Evolutionary conservation across 306 rosid genomes (phyloP).

Genomic region (Abrus precatorius): DNA sequence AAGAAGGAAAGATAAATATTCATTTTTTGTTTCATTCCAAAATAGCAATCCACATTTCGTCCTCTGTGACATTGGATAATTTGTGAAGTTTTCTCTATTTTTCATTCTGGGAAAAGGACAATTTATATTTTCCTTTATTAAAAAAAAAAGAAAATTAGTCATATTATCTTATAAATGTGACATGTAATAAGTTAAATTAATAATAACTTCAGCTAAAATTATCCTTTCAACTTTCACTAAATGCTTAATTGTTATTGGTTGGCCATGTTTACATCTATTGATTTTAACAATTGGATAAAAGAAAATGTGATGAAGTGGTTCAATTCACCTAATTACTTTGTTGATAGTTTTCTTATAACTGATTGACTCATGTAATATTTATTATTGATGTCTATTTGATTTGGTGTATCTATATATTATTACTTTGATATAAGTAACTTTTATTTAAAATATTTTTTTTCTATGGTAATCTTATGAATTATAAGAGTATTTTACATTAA

Average conservation of each 20-base stretch:
- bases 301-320: neutral
- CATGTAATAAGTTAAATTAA: too few species aligned
- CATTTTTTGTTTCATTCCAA: too few species aligned
- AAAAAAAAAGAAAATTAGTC: too few species aligned
- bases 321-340: neutral
- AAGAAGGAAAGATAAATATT: too few species aligned
- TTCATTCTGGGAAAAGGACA: neutral
- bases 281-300: neutral
- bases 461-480: too few species aligned
- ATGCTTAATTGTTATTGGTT: neutral
- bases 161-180: too few species aligned
- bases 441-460: too few species aligned
- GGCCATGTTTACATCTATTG: neutral
- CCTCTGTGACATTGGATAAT: neutral
- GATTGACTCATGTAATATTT: neutral
- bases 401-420: neutral
- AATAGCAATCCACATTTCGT: neutral
- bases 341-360: neutral
- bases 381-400: neutral
- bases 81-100: neutral
- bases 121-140: neutral
- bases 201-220: too few species aligned
- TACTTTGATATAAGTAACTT: too few species aligned
- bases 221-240: too few species aligned
- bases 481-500: too few species aligned